phyloP scores from a whole-genome alignment of 2,329 filamentous ascomycete genomes.

The Tolypocladium tundrense region DNA sequence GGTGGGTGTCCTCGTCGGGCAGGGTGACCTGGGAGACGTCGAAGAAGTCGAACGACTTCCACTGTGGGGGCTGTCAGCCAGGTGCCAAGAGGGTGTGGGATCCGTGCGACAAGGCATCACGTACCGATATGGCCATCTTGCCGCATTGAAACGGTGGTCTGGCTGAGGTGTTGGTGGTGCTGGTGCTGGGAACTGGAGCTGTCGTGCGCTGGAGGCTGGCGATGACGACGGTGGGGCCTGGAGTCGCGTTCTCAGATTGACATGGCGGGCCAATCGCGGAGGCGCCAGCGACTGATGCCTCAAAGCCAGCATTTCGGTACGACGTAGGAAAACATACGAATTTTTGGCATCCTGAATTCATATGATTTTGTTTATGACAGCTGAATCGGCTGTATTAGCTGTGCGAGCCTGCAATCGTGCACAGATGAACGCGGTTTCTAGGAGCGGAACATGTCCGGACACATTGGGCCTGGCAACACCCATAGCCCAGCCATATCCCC shows the following conservation, averaged over 20 bases:
- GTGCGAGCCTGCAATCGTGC: no score
- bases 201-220: neutral
- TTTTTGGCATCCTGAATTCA: no score
- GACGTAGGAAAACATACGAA: neutral
- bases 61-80: conserved; percentile 39
- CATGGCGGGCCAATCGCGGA: neutral
- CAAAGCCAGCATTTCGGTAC: neutral
- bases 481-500: no score
- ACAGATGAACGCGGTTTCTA: no score
- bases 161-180: neutral
- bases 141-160: conserved; percentile 6
- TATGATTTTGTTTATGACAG: neutral
- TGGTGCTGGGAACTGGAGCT: neutral
- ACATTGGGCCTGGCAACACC: no score
- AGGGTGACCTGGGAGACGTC: conserved; percentile 79
- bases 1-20: conserved; percentile 66
- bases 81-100: neutral
- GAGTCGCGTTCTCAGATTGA: neutral
- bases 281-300: neutral
- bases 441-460: no score
- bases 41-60: conserved; percentile 99
- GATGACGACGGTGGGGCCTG: conserved; percentile 1
- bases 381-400: neutral
- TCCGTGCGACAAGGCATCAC: neutral
- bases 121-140: conserved; percentile 15